A percentile compares a stretch with the other conserved stretches of the same genome.
These are phyloP conservation scores for Aeschynomene evenia DNA, from an alignment of 306 rosid genomes.

Conservation along the genomic window DNA sequence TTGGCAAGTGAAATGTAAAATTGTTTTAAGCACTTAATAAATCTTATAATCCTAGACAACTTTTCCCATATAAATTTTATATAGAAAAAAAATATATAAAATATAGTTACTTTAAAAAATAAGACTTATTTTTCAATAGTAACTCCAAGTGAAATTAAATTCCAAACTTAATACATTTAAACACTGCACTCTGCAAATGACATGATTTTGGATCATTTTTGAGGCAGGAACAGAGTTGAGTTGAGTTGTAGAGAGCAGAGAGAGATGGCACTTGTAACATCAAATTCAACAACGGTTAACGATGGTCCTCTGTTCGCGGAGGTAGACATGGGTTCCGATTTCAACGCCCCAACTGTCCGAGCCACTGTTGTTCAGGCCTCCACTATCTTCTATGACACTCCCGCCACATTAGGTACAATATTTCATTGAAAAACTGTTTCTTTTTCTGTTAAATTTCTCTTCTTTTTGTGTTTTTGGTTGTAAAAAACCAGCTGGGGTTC, in stretches of 20 bases:
- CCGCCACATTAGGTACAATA: conserved; percentile 77
- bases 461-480: too few relatives aligned
- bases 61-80: too few relatives aligned
- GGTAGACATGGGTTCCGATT: conserved; percentile 71
- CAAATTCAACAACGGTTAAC: conserved; percentile 32
- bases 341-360: conserved; percentile 56
- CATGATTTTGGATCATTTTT: not conserved
- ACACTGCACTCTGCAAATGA: not conserved
- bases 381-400: conserved; percentile 86
- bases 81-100: too few relatives aligned
- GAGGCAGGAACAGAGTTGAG: not conserved
- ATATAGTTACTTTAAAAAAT: too few relatives aligned
- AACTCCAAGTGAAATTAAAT: not conserved
- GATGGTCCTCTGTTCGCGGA: conserved; percentile 61
- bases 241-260: not conserved
- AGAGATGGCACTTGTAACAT: conserved; percentile 55
- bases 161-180: not conserved
- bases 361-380: conserved; percentile 95
- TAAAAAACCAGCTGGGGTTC: too few relatives aligned
- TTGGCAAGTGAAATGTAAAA: too few relatives aligned
- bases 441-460: too few relatives aligned
- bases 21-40: too few relatives aligned
- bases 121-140: too few relatives aligned
- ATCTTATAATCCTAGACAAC: too few relatives aligned
- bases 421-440: not conserved